Conservation (phyloP, 2,329 filamentous ascomycete species). For the Nectriaceae sp. region DNA sequence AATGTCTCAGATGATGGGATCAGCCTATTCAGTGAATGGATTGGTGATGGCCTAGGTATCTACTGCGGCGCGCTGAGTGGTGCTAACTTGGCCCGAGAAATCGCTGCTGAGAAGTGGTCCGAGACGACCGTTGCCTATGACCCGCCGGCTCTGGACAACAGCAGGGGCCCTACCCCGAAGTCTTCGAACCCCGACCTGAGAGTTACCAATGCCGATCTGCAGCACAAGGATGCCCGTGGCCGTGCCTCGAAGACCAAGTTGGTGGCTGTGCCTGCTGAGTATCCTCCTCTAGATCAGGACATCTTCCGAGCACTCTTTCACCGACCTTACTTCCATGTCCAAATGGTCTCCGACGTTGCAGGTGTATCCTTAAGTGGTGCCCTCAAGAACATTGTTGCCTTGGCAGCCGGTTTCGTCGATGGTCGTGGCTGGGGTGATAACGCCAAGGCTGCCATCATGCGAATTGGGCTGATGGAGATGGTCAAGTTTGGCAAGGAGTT, state of each 20-base stretch:
- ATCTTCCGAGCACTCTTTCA: constrained; percentile 88
- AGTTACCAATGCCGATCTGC: constrained; percentile 55
- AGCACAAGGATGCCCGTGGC: constrained; percentile 71
- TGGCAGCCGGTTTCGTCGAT: constrained; percentile 93
- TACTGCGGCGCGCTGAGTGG: constrained; percentile 96
- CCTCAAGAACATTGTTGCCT: constrained; percentile 93
- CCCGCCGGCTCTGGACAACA: constrained; percentile 81
- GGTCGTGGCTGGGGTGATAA: constrained; percentile 98
- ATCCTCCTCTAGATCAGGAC: constrained; percentile 82
- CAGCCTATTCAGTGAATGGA: constrained; percentile 90
- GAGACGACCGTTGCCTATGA: constrained; percentile 98
- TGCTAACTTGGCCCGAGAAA: constrained; percentile 94
- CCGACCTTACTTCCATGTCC: constrained; percentile 95
- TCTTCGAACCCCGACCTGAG: constrained; percentile 50
- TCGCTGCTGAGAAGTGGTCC: constrained; percentile 93
- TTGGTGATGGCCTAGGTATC: constrained; percentile 86
- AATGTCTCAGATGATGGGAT: constrained; percentile 86
- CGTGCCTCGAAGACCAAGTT: constrained; percentile 69
- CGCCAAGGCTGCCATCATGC: constrained; percentile 98
- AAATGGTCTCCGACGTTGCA: constrained; percentile 91
- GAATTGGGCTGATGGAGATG: constrained; percentile 93
- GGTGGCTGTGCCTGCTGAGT: constrained; percentile 75
- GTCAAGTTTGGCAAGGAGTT: constrained; percentile 94
- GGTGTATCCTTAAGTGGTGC: constrained; percentile 94
- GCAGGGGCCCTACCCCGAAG: constrained; percentile 64